Evolutionary conservation across 106 monocot genomes (phyloP), one percentile per base, ranked within the genome.

Genomic region (Allium cepa): DNA sequence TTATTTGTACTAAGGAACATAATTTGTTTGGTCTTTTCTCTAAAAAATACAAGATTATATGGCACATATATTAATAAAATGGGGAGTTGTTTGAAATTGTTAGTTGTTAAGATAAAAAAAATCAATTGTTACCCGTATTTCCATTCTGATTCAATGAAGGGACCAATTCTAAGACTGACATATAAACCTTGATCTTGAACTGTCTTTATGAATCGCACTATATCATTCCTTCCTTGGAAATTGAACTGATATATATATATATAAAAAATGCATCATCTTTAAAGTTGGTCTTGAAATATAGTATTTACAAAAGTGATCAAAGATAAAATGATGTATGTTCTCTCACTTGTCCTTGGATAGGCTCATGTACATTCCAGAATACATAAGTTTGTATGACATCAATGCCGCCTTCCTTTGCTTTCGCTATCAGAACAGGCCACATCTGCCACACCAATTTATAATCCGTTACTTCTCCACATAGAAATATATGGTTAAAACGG

Each of bases 331-430:
- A 36, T 36, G 36, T 36, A 36, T 36, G 36, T 5, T 36, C 36
- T 36, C 36, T 36, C 36, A 36, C 36, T 81, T 88, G 83, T 49
- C 85, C 95, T 67, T 78, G 83, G 16, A 79, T 14, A 15, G 95
- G 91, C 72, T 95, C 95, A 61, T 95, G 95, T 1, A 78, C 60
- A 69, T 95, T 95, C 95, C 95, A 95, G 56, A 95, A 95, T 8
- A 88, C 91, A 57, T 91, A 95, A n/a, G 95, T 95, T 69, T 95
- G 91, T 28, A 95, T 91, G 63, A 88, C 95, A 71, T 95, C 88
- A 15, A 91, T 72, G 11, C 95, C 95, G 68, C 95, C 91, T 50
- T 62, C 16, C 76, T 88, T 95, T 17, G 91, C 95, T 63, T 79
- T 75, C 6, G 67, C 27, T 68, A 95, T 85, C 11, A 95, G 83